Percentiles rank a stretch among this genome's conserved stretches.
phyloP scores from a whole-genome alignment of 208 protist species.

The Leishmania turanica region DNA sequence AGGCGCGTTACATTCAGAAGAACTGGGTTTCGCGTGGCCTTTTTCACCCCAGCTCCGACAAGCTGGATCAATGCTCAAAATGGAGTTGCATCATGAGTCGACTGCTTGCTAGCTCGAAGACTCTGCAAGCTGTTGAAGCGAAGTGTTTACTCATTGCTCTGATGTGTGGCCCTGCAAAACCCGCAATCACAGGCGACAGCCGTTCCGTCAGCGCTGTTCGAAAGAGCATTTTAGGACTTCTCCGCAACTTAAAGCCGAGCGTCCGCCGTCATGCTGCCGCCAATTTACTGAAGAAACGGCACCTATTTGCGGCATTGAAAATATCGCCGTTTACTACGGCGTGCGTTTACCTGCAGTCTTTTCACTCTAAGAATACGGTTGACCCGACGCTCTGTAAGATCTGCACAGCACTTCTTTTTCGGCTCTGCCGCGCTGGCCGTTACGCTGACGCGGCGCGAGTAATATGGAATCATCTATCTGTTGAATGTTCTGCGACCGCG shows the following conservation, averaged over 20 bases:
- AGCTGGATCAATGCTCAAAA: background rate
- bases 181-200: background rate
- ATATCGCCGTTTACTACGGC: constrained; percentile 48
- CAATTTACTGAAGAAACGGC: constrained; percentile 34
- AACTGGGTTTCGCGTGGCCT: constrained; percentile 10
- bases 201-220: background rate
- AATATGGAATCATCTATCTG: constrained; percentile 73
- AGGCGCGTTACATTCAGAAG: constrained; percentile 17
- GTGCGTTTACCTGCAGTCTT: constrained; percentile 35
- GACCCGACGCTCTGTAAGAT: constrained; percentile 31
- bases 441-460: constrained; percentile 48
- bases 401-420: constrained; percentile 35
- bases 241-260: constrained; percentile 19
- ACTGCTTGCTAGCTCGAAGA: constrained; percentile 17
- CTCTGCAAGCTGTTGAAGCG: constrained; percentile 15
- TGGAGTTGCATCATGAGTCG: constrained; percentile 7
- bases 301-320: constrained; percentile 32
- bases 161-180: background rate
- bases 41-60: background rate
- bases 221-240: constrained; percentile 15
- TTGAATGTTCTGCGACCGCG: constrained; percentile 11
- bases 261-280: constrained; percentile 26
- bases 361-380: constrained; percentile 34
- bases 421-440: constrained; percentile 26
- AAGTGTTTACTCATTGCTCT: constrained; percentile 19